Percentiles rank a stretch among this genome's conserved stretches.
Conservation (phyloP, 2,329 filamentous ascomycete genomes). For the Laburnicola sp. region DNA sequence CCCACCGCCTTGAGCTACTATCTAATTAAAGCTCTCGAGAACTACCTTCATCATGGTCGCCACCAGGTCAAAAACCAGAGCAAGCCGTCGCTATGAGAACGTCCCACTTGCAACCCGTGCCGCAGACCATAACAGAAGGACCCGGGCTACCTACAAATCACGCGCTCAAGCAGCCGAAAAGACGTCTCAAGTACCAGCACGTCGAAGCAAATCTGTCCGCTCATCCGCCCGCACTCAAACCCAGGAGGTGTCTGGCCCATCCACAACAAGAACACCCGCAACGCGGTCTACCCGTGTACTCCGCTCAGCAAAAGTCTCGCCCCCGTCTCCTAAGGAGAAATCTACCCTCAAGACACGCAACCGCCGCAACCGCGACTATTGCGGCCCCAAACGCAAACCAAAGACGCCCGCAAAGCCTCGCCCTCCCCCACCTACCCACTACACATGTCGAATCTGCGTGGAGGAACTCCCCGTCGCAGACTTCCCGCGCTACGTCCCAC, state of each 20-base stretch:
- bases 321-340: neutral
- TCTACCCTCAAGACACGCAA: conserved; percentile 8
- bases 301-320: conserved; percentile 13
- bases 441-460: conserved; percentile 32
- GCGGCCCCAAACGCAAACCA: conserved; percentile 26
- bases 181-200: too few species aligned
- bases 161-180: too few species aligned
- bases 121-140: too few species aligned
- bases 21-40: too few species aligned
- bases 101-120: too few species aligned
- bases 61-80: too few species aligned
- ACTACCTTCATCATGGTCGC: too few species aligned
- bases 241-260: neutral
- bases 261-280: neutral
- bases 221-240: conserved; percentile 17
- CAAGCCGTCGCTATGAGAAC: too few species aligned
- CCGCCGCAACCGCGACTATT: conserved; percentile 23
- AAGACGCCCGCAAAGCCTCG: conserved; percentile 14
- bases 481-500: conserved; percentile 26
- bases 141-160: too few species aligned
- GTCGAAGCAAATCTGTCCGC: neutral
- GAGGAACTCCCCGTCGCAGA: conserved; percentile 17
- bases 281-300: conserved; percentile 5
- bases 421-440: conserved; percentile 20
- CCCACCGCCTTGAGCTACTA: too few species aligned